Base-by-base conservation (phyloP, 257 asterid genomes). In the Solanum phureja region DNA sequence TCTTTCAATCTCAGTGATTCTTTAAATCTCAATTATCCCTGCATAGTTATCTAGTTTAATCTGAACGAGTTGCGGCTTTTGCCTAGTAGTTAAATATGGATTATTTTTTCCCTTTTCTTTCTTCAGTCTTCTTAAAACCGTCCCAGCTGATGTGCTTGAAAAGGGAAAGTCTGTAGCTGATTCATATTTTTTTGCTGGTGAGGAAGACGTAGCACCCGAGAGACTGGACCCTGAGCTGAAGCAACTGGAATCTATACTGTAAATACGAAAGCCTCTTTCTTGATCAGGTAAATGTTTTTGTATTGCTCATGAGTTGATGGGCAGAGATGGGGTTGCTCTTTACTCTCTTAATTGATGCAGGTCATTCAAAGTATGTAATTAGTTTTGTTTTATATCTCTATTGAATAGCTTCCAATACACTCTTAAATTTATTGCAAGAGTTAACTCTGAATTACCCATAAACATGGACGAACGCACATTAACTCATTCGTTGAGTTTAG, bases 151-250 rank as follows among this genome's bases (percentile, higher is more conserved):
- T 71, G 94, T 95, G 86, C 98, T 97, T 69, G 92, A 95, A 88
- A 94, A 92, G 90, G 99, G 98, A 64, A 94, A 93, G 91, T 92
- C 94, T 8, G 94, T 97, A 94, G 99, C 99, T 6, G 94, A 97
- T 83, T 97, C 98, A 5, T 96, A 95, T 88, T 42, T 90, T 44
- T 85, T 90, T 44, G 82, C 75, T 60, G 92, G 92, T 29, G 94
- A 85, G 27, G 94, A 94, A 37, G 92, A 90, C 83, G 86, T 44
- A 8, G 83, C 40, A 2, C 89, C 95, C 1, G 89, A 89, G 79
- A 87, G 24, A 82, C 77, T 89, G 60, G 96, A 94, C 87, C 96
- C 98, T 16, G 93, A 92, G 90, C 82, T 96, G 58, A 91, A 94
- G 91, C 91, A 93, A 88, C 84, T 95, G 88, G 98, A 97, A 86